Evolutionary conservation across 148 eudicot species (phyloP), one percentile per base, ranked within the genome.

Genomic region (Rhododendron mucronatum): DNA sequence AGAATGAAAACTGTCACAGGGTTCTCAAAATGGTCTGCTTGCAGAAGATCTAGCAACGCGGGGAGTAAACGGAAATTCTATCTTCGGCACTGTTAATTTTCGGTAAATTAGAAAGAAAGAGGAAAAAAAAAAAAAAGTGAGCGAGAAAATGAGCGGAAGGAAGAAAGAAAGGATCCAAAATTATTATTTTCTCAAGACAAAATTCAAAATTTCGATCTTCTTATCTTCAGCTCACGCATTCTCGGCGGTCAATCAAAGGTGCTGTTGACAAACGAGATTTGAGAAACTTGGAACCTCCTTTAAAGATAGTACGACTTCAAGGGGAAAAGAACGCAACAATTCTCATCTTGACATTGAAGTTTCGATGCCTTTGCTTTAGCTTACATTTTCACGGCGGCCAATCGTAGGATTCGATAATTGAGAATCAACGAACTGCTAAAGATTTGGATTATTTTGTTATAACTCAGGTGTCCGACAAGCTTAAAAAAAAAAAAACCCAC

Each of bases 31-130:
- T 39, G 28, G 71, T 21, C 12, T 39, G 16, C 41, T 75, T 51
- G 50, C 69, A 75, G 85, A 18, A 67, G 78, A 83, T 67, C 85
- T 83, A 83, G 55, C 77, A 83, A 6, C 51, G 45, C 7, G 50
- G 39, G 6, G 10, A 47, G 5, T 8, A 14, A n/a, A 10, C 51
- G 11, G 44, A 39, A 65, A 39, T 61, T 61, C n/a, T 26, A 33
- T 67, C 39, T 45, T 6, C 39, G 57, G 18, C 18, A 15, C 57
- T 14, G 20, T 14, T 53, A 53, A 14, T 53, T 13, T 51, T 51
- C 13, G 14, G 45, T 6, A 41, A 41, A 41, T 48, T 48, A 10
- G 51, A 0, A 8, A 48, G 13, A 2, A 48, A 48, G 30, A 30
- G 30, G 30, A 30, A 30, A 30, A 30, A 30, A 30, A 30, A 48